Evolutionary conservation across 2,329 filamentous ascomycete species (phyloP), one percentile per base, ranked within the genome.

Genomic region (Tolypocladium endophyticum): DNA sequence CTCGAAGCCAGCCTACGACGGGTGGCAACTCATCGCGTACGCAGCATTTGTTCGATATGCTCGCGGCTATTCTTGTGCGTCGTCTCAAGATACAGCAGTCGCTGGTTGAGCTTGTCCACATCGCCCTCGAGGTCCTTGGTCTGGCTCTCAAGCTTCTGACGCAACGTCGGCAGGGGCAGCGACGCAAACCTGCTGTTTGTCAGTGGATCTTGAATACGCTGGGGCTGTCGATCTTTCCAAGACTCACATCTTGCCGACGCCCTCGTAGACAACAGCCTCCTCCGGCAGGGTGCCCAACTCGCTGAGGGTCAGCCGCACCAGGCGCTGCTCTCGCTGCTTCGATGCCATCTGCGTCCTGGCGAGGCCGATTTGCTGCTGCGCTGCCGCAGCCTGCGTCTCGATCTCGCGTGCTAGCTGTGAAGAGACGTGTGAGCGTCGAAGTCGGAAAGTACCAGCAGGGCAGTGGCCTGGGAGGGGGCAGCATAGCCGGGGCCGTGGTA

Each of bases 41-140:
- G 66, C 35, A 97, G 82, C 71, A 97, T 93, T 74, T 92, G 88
- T 72, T 96, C 88, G 66, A 97, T 88, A 70, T 96, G 91, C 65
- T 92, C 87, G 67, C 88, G 87, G 74, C 92, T 96, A 70, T 97
- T 99, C 78, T 95, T 92, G 72, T 91, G 89, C 56, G 94, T 97
- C 60, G 91, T 96, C 78, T 97, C 93, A 53, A 97, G 81, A 71
- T 97, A 97, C 67, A 93, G 85, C 68, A 97, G 79, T 73, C 90
- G 92, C 82, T 97, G 96, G 66, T 89, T 87, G 64, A 97, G 76
- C 64, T 87, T 88, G 47, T 88, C 81, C 62, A 96, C 85, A 67
- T 97, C 93, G 35, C 82, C 80, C 67, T 92, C 88, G 63, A 93
- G 77, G 58, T 87, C 85, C 68, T 87, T 84, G 60, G 86, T 87